These are phyloP conservation scores for Lactarius trivialis DNA, from an alignment of 768 basidiomycete genomes.

Conservation along the genomic window DNA sequence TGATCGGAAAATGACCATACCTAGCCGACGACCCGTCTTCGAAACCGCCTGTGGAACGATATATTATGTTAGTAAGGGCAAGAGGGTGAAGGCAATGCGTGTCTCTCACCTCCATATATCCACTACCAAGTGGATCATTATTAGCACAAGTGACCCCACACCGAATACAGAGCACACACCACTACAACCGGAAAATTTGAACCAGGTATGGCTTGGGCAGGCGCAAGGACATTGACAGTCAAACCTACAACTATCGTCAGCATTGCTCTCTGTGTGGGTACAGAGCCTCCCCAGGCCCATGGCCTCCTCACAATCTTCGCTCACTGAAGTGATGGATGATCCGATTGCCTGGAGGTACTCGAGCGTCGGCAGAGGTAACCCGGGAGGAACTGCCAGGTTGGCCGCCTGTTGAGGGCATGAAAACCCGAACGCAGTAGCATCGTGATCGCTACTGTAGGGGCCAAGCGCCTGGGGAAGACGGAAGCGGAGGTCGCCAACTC, in stretches of 20 bases:
- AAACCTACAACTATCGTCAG: background rate
- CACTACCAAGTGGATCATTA: background rate
- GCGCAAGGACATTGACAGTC: background rate
- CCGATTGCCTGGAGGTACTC: background rate
- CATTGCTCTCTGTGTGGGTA: background rate
- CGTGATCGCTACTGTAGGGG: background rate
- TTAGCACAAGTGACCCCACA: background rate
- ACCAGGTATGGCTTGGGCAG: background rate
- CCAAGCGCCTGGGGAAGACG: background rate
- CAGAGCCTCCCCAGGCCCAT: background rate
- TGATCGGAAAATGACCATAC: background rate
- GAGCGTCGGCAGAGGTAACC: background rate
- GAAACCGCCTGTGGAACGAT: background rate
- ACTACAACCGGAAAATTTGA: background rate
- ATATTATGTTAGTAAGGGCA: background rate
- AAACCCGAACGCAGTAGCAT: background rate
- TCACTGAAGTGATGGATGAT: background rate
- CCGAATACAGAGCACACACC: background rate
- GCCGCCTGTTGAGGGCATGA: background rate
- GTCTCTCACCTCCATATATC: background rate
- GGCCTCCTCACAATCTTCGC: background rate
- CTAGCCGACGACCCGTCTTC: background rate
- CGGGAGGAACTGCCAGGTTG: background rate
- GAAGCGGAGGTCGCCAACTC: background rate
- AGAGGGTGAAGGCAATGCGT: background rate